phyloP scores from a whole-genome alignment of 2,329 filamentous ascomycete species.

The Ceratocystis diversiconidia region DNA sequence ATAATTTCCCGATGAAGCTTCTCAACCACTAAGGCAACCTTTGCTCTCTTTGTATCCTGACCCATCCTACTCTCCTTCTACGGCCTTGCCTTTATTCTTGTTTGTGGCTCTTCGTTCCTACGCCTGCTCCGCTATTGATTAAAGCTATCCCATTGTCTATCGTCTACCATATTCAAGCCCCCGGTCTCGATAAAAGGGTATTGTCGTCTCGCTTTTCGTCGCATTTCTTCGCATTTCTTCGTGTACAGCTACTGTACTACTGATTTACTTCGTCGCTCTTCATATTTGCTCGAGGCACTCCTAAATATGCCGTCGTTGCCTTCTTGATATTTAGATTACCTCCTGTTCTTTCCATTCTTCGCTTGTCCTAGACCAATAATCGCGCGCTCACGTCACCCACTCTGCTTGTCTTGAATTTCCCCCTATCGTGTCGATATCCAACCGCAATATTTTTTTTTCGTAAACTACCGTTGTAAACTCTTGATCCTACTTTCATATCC shows the following conservation, averaged over 20 bases:
- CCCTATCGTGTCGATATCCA: background rate
- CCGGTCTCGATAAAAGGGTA: background rate
- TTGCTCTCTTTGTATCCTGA: background rate
- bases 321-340: background rate
- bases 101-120: background rate
- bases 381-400: background rate
- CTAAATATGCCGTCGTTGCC: background rate
- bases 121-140: background rate
- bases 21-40: background rate
- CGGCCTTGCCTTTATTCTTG: background rate
- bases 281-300: background rate
- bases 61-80: background rate
- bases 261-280: background rate
- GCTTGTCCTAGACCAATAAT: background rate
- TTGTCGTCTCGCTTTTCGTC: background rate
- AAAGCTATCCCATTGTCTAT: background rate
- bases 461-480: background rate
- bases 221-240: background rate
- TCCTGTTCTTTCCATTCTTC: background rate
- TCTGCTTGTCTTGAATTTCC: background rate
- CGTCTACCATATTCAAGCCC: background rate
- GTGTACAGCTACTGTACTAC: background rate
- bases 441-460: background rate
- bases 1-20: background rate
- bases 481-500: background rate